A percentile compares a stretch with the other conserved stretches of the same genome.
phyloP scores from a whole-genome alignment of 768 basidiomycete genomes.

The Boletus rufocinnamomeus region DNA sequence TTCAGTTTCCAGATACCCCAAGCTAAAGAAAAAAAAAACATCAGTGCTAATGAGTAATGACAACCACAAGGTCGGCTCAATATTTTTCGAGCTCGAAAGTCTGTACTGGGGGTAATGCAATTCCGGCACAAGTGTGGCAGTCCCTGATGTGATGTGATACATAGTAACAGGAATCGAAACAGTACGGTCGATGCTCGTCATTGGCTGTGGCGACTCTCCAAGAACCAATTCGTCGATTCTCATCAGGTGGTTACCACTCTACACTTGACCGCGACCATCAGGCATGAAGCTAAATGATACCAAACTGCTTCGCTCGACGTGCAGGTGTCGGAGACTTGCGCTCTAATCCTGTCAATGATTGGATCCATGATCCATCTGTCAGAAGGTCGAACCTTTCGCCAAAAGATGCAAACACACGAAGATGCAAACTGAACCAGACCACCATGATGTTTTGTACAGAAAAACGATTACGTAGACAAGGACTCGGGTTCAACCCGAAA shows the following conservation, averaged over 20 bases:
- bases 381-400: too few relatives aligned
- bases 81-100: not conserved
- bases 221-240: not conserved
- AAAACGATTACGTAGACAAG: too few relatives aligned
- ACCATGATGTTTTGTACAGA: too few relatives aligned
- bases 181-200: not conserved
- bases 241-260: too few relatives aligned
- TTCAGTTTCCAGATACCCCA: not conserved
- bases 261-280: not conserved
- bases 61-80: not conserved
- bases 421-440: too few relatives aligned
- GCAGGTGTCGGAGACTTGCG: too few relatives aligned
- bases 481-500: too few relatives aligned
- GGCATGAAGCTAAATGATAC: too few relatives aligned
- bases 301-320: too few relatives aligned
- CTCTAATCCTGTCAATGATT: too few relatives aligned
- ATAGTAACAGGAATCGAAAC: not conserved
- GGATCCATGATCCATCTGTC: too few relatives aligned
- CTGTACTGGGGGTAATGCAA: not conserved
- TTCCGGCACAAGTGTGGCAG: not conserved
- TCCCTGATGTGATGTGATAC: not conserved
- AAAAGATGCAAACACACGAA: too few relatives aligned
- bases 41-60: not conserved
- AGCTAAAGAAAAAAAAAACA: not conserved
- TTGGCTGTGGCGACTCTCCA: not conserved